Percentiles rank a stretch among this genome's conserved stretches.
Conservation (phyloP, 805 yeast species). For the Suhomyces prunicola region DNA sequence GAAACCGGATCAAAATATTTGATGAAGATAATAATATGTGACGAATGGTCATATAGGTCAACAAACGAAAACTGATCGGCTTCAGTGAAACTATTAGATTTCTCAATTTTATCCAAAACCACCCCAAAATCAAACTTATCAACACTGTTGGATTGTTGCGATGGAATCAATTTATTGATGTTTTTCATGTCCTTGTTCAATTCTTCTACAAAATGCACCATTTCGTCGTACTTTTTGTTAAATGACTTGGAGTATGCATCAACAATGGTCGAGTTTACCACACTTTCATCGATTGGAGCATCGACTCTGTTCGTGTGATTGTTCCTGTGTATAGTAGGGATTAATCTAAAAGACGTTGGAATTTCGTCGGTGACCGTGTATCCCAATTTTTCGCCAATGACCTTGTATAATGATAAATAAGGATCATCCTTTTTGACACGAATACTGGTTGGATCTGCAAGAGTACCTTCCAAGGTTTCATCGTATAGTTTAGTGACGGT, state of each 20-base stretch:
- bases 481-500: conserved; percentile 42
- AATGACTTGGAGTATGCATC: conserved; percentile 48
- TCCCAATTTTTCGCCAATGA: conserved; percentile 46
- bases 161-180: conserved; percentile 18
- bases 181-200: conserved; percentile 36
- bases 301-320: conserved; percentile 71
- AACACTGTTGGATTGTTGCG: conserved; percentile 4
- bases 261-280: conserved; percentile 43
- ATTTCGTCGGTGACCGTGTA: conserved; percentile 21
- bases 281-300: conserved; percentile 22
- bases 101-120: conserved; percentile 16
- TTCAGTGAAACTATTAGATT: conserved; percentile 9
- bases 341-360: conserved; percentile 46
- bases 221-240: conserved; percentile 45
- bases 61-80: conserved; percentile 8
- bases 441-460: conserved; percentile 46
- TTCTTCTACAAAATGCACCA: conserved; percentile 69
- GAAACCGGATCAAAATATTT: conserved; percentile 62
- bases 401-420: conserved; percentile 47
- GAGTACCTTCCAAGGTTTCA: conserved; percentile 46
- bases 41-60: conserved; percentile 17
- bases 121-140: conserved; percentile 19
- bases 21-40: conserved; percentile 40
- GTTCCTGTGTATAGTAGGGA: conserved; percentile 65
- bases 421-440: conserved; percentile 57